Base-by-base conservation (phyloP, 352 stramenopile genomes). In the Globisporangium parvum region DNA sequence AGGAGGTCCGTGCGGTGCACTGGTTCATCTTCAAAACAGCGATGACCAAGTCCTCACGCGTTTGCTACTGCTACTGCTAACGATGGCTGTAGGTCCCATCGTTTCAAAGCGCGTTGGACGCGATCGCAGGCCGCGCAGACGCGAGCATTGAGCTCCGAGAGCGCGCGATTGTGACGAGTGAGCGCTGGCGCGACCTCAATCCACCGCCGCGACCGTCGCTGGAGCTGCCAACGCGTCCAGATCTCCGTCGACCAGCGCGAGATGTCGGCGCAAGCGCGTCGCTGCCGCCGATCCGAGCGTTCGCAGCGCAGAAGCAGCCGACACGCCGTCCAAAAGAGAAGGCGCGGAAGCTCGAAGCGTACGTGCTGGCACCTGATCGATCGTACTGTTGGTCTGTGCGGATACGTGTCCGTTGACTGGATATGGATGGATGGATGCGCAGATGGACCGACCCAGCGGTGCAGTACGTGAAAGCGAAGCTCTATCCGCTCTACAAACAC, bases 401-500 rank as follows among this genome's bases (percentile, higher is more conserved):
- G 6, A 31, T 31, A 31, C 26, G 3, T 31, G 26, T 6, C 26
- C 26, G 6, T 31, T 52, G 6, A 20, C n/a, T 24, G 17, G n/a
- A n/a, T 3, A 6, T 17, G 0, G 8, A 17, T 47, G 41, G 10
- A n/a, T 10, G n/a, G 11, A 47, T 35, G 31, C 46, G n/a, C 39
- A 86, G 72, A 15, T 88, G 75, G 77, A 69, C 64, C 0, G 55
- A 72, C 23, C 59, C 67, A 11, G 79, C 79, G 10, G 74, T 91
- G n/a, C 74, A 83, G 47, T 90, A 92, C 35, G 79, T 92, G 12
- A 94, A 92, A 44, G 63, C 60, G 0, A 91, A 91, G 57, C 48
- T 94, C 21, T 91, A 94, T 53, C 84, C 84, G 1, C 55, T 87
- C 2, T 91, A 91, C 69, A 90, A 90, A 28, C 64, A 84, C 18